Base-by-base conservation (phyloP, 345 rosid genomes). In the Adansonia digitata region DNA sequence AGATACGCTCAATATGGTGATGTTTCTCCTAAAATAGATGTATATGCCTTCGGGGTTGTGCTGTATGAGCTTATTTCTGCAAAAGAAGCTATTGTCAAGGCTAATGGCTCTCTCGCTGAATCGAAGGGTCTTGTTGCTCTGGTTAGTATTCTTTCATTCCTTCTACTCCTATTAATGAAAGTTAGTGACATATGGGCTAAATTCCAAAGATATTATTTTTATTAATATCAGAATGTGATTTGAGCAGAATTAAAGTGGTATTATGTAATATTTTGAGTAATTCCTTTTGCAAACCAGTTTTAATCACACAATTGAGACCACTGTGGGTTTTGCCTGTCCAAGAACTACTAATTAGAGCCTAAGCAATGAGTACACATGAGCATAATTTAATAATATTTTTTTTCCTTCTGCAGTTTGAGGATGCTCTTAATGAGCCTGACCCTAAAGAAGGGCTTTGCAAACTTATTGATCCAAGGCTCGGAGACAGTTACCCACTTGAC, bases 11-110 rank as follows among this genome's bases (percentile, higher is more conserved):
- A 80, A 43, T 91, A 86, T 68, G 97, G 98, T 13, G 97, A 91
- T 75, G 94, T 93, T 71, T 93, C 99, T 78, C 85, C 98, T 3
- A 95, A 95, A 80, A 87, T 89, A 18, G 98, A 94, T 82, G 98
- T 95, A 29, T 95, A 85, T 57, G 99, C 99, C 17, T 91, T 95
- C 68, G 99, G 99, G 40, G 99, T 95, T 74, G 97, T 95, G 66
- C 94, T 95, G 26, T 95, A 89, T 55, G 99, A 95, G 70, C 92
- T 95, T 71, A 89, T 95, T 34, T 93, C 99, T 60, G 99, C 94
- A 4, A 95, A 93, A 82, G 91, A 85, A 22, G 98, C 98, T 14
- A 87, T 95, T n/a, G 93, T 93, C 78, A 91, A 85, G 84, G 15
- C 63, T 14, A 87, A 77, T 20, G 87, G 77, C 63, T 49, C 90